A percentile compares a stretch with the other conserved stretches of the same genome.
Evolutionary conservation across 108 stramenopile species (phyloP).

Genomic region (Nitzschia sp.): DNA sequence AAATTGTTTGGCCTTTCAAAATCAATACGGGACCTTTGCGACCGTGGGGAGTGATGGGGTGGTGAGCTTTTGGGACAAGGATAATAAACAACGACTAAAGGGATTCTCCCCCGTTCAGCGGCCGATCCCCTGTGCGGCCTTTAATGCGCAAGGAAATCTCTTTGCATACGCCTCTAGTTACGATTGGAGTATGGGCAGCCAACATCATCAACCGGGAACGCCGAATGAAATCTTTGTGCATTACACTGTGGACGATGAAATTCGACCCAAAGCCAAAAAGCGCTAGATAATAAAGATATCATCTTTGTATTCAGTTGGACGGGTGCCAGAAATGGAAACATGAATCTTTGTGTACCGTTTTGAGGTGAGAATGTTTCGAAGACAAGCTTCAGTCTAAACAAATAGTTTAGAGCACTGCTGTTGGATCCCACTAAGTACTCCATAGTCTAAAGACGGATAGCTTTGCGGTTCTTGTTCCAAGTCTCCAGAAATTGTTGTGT

Average conservation of each 20-base stretch:
- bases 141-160: constrained; percentile 88
- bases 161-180: constrained; percentile 92
- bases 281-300: constrained; percentile 9
- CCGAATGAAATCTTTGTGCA: constrained; percentile 88
- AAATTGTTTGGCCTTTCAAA: constrained; percentile 91
- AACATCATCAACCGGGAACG: constrained; percentile 50
- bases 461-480: no score
- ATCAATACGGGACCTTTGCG: constrained; percentile 85
- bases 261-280: constrained; percentile 81
- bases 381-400: no score
- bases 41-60: constrained; percentile 91
- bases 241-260: constrained; percentile 80
- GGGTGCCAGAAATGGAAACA: no score
- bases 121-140: constrained; percentile 77
- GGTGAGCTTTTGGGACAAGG: constrained; percentile 97
- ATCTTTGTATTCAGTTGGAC: not conserved
- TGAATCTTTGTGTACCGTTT: no score
- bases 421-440: no score
- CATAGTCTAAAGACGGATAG: no score
- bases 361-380: no score
- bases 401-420: no score
- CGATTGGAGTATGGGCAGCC: constrained; percentile 91
- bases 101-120: constrained; percentile 69
- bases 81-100: constrained; percentile 89
- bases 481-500: no score